phyloP scores from a whole-genome alignment of 345 rosid species.

The Bretschneidera sinensis region DNA sequence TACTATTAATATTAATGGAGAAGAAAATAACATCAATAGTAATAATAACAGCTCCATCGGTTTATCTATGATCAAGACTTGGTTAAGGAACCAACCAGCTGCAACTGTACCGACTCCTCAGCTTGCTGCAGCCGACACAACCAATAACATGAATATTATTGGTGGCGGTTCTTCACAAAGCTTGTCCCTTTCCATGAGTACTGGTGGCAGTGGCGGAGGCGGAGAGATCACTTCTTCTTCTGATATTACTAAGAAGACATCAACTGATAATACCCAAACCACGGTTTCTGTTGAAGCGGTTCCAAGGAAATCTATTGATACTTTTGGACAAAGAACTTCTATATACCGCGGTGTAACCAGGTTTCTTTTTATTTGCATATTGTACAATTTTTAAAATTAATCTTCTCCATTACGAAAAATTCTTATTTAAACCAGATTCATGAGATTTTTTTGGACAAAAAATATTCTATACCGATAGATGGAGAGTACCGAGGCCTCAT shows the following conservation, averaged over 20 bases:
- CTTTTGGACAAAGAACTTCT: conserved; percentile 92
- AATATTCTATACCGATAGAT: too few relatives aligned
- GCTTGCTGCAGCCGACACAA: too few relatives aligned
- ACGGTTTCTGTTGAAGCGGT: conserved; percentile 33
- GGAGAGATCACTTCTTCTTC: conserved; percentile 30
- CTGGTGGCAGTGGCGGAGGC: conserved; percentile 29
- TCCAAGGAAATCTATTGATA: conserved; percentile 64
- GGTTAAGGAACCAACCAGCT: conserved; percentile 68
- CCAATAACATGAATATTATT: too few relatives aligned
- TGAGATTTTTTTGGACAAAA: too few relatives aligned
- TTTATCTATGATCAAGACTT: conserved; percentile 78
- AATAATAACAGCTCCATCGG: conserved; percentile 42
- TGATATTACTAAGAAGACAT: conserved; percentile 25
- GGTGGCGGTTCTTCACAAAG: conserved; percentile 39
- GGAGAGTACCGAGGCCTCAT: too few relatives aligned
- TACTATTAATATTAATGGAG: conserved; percentile 20
- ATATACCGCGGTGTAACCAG: conserved; percentile 95
- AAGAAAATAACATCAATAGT: conserved; percentile 8
- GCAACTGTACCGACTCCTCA: conserved; percentile 22
- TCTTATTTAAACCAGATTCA: too few relatives aligned
- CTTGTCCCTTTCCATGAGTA: conserved; percentile 64
- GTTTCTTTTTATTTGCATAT: conserved; percentile 15
- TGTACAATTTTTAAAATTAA: too few relatives aligned
- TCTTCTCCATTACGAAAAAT: too few relatives aligned
- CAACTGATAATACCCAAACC: conserved; percentile 18